Evolutionary conservation across 805 yeast genomes (phyloP), one percentile per base, ranked within the genome.

Genomic region (Kregervanrija pseudodelftensis): DNA sequence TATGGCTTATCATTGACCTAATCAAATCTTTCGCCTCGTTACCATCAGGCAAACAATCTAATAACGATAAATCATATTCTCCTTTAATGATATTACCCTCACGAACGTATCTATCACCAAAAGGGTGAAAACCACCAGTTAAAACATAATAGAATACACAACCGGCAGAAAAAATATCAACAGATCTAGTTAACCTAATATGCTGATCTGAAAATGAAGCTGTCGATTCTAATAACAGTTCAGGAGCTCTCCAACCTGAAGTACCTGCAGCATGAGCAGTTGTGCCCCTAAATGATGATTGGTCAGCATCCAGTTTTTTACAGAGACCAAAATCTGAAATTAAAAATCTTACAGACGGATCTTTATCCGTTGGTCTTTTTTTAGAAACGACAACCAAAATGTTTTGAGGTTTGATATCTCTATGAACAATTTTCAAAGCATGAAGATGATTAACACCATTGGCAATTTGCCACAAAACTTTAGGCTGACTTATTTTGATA

Each of bases 231-330:
- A 75, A 61, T 33, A 87, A 64, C 32, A 87, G 63, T 57, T 93
- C 99, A 0, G 99, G 99, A 0, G 99, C 98, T 54, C 97, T 76
- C 99, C 99, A 93, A 3, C 99, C 99, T 3, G 93, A 78, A 0
- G 99, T 93, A 2, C 99, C 99, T 0, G 97, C 95, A 14, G 95
- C 95, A 56, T 88, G 82, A 32, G 87, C 89, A 0, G 93, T 82
- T 0, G 96, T 91, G 0, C 96, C 95, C 49, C 91, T 75, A 63
- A 91, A 91, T 1, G 96, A 86, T 2, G 95, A 85, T 63, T 93
- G 96, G 54, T 89, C 98, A 12, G 81, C 78, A 49, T 93, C 99
- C 42, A 93, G 67, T 58, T 85, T 85, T 59, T 91, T 90, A 61
- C 99, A 93, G 8, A 93, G 73, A 0, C 99, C 99, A 67, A 93